A percentile compares a stretch with the other conserved stretches of the same genome.
phyloP scores from a whole-genome alignment of 2,329 filamentous ascomycete genomes.

The Aschersonia sp. region DNA sequence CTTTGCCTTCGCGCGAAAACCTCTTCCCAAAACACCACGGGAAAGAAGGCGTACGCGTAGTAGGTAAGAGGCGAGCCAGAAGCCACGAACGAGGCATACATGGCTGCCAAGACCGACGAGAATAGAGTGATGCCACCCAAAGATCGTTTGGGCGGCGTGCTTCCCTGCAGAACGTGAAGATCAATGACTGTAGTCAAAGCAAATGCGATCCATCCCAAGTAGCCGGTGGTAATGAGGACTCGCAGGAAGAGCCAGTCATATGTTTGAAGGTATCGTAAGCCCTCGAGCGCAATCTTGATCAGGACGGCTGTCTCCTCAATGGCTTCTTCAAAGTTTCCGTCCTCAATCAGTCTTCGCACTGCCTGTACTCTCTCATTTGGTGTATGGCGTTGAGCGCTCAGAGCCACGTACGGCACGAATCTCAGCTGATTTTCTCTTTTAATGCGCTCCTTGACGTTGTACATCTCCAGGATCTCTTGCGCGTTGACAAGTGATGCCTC shows the following conservation, averaged over 20 bases:
- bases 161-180: conserved; percentile 67
- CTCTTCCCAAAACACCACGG: conserved; percentile 92
- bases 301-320: conserved; percentile 67
- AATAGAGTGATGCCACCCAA: conserved; percentile 49
- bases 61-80: conserved; percentile 74
- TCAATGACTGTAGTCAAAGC: conserved; percentile 81
- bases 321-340: conserved; percentile 55
- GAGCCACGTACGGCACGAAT: conserved; percentile 60
- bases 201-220: conserved; percentile 91
- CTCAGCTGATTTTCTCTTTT: conserved; percentile 64
- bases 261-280: conserved; percentile 86
- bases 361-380: conserved; percentile 51
- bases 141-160: conserved; percentile 48
- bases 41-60: conserved; percentile 85
- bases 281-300: conserved; percentile 63
- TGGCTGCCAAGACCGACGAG: conserved; percentile 55
- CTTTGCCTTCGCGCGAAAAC: conserved; percentile 67
- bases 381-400: conserved; percentile 49
- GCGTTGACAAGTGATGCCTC: conserved; percentile 75
- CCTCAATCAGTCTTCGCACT: conserved; percentile 55
- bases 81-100: conserved; percentile 68
- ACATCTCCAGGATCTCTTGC: conserved; percentile 85
- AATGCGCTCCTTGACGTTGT: conserved; percentile 77
- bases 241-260: conserved; percentile 97
- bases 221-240: conserved; percentile 76